Conservation (phyloP, 768 basidiomycete genomes). For the Botryobasidium botryosum region DNA sequence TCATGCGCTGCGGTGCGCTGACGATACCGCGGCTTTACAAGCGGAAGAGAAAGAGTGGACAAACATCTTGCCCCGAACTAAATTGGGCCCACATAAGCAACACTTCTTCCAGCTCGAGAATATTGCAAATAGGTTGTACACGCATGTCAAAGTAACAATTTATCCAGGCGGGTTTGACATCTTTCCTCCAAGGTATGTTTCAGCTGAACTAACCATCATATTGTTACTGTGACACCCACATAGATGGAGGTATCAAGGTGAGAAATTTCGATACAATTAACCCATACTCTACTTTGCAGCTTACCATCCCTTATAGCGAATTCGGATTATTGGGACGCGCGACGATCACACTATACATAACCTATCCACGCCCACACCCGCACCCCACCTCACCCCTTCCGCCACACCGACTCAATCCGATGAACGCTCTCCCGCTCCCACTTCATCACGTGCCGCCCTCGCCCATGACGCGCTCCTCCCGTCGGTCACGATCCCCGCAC, state of each 20-base stretch:
- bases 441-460: conserved; percentile 6
- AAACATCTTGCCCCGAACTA: conserved; percentile 52
- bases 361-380: neutral
- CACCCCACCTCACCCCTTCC: neutral
- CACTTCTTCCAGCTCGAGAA: conserved; percentile 78
- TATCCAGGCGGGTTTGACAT: conserved; percentile 36
- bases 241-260: conserved; percentile 80
- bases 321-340: conserved; percentile 62
- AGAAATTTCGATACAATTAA: neutral
- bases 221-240: neutral
- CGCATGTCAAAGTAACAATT: conserved; percentile 77
- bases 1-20: conserved; percentile 32
- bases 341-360: neutral
- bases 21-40: conserved; percentile 7
- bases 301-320: conserved; percentile 23
- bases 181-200: too few species aligned
- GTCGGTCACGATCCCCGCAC: conserved; percentile 17
- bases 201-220: too few species aligned
- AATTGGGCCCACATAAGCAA: conserved; percentile 75
- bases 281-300: neutral
- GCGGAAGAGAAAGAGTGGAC: conserved; percentile 44
- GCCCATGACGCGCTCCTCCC: conserved; percentile 12
- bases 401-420: neutral
- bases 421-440: conserved; percentile 3
- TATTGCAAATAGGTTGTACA: conserved; percentile 39